These are phyloP conservation scores for Claviceps pusilla DNA, from an alignment of 2,329 filamentous ascomycete genomes.

Conservation along the genomic window DNA sequence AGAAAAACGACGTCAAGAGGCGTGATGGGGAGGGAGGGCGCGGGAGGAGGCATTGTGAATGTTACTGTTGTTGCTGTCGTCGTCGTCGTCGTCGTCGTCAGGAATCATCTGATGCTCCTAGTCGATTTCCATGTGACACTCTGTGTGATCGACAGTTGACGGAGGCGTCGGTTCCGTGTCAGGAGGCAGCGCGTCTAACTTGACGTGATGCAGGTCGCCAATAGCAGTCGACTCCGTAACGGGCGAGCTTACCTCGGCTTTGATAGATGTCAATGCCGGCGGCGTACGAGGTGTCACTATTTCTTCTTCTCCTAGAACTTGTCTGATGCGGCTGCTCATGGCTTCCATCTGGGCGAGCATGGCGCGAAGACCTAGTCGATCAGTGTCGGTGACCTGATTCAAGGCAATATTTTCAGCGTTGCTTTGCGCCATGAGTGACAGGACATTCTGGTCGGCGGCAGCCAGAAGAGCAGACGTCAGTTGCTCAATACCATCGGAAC, in stretches of 20 bases:
- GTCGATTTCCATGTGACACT: constrained; percentile 26
- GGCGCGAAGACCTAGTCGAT: constrained; percentile 30
- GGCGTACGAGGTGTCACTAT: constrained; percentile 4
- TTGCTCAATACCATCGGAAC: constrained; percentile 33
- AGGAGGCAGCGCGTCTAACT: constrained; percentile 15
- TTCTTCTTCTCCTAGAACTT: constrained; percentile 20
- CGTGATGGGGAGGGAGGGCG: not conserved
- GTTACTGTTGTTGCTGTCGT: too few relatives aligned
- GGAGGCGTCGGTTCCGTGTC: constrained; percentile 26
- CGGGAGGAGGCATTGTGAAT: too few relatives aligned
- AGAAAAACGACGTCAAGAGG: not conserved
- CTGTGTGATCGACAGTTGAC: constrained; percentile 24
- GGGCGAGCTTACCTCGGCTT: constrained; percentile 13
- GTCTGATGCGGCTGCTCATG: constrained; percentile 27
- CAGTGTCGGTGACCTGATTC: constrained; percentile 25
- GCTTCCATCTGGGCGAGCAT: constrained; percentile 33
- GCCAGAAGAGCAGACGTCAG: constrained; percentile 45
- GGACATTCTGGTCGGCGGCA: constrained; percentile 27
- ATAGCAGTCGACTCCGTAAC: constrained; percentile 12
- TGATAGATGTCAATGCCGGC: constrained; percentile 6
- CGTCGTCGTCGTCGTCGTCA: not conserved
- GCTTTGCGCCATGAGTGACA: constrained; percentile 34
- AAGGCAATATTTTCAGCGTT: constrained; percentile 27
- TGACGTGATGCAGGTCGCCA: constrained; percentile 12
- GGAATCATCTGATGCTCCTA: constrained; percentile 7